These are phyloP conservation scores for Penicillium sp. DNA, from an alignment of 2,329 filamentous ascomycete genomes.

Conservation along the genomic window DNA sequence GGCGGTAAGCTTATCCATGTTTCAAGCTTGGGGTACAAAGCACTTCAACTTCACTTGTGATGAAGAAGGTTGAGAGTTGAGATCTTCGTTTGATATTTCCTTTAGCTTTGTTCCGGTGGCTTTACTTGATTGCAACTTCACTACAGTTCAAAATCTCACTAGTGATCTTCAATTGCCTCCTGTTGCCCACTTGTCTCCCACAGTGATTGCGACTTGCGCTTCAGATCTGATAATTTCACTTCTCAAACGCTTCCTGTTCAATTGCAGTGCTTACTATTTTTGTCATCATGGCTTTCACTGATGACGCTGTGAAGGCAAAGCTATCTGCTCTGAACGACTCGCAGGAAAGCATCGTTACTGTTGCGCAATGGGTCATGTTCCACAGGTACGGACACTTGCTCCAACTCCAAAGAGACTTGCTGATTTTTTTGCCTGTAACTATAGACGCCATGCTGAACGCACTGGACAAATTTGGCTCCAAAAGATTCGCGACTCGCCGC, in stretches of 20 bases:
- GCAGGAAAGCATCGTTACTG: constrained; percentile 93
- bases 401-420: constrained; percentile 17
- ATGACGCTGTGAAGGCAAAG: constrained; percentile 93
- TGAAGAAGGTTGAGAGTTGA: background rate
- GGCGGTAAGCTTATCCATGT: constrained; percentile 22
- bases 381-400: constrained; percentile 66
- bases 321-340: constrained; percentile 94
- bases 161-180: background rate
- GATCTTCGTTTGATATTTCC: background rate
- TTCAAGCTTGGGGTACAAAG: constrained; percentile 10
- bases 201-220: background rate
- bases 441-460: constrained; percentile 83
- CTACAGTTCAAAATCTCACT: background rate
- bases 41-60: constrained; percentile 15
- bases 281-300: constrained; percentile 79
- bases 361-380: constrained; percentile 99
- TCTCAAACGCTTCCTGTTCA: background rate
- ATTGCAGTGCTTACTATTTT: background rate
- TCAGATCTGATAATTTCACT: constrained; percentile 1
- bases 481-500: constrained; percentile 80
- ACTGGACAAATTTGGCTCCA: constrained; percentile 92
- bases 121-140: background rate
- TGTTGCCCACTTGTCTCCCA: background rate
- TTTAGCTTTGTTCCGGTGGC: background rate
- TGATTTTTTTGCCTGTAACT: constrained; percentile 15